phyloP scores from a whole-genome alignment of 2,329 filamentous ascomycete species.

The Hypomyces rosellus region DNA sequence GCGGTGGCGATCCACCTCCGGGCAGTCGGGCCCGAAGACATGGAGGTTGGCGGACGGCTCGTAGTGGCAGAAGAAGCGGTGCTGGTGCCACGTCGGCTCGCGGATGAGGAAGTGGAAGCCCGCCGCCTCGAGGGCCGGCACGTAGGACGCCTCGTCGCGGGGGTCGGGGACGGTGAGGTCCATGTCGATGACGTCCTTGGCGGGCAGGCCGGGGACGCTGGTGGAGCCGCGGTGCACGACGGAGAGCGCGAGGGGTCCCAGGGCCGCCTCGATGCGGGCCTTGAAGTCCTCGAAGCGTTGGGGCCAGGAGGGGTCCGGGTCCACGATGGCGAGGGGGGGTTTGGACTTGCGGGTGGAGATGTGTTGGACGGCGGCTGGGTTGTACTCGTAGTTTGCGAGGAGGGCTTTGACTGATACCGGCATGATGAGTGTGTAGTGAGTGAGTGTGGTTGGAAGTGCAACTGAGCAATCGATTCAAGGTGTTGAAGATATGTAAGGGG shows the following conservation, averaged over 20 bases:
- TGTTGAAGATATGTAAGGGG: no score
- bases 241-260: slow-evolving; percentile 29
- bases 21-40: slow-evolving; percentile 37
- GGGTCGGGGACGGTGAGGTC: slow-evolving; percentile 40
- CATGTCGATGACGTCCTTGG: slow-evolving; percentile 48
- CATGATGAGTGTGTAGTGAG: neutral
- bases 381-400: slow-evolving; percentile 20
- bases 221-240: slow-evolving; percentile 46
- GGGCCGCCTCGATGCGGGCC: slow-evolving; percentile 27
- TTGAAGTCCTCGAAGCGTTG: slow-evolving; percentile 24
- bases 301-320: slow-evolving; percentile 33
- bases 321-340: slow-evolving; percentile 25
- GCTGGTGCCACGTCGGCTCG: slow-evolving; percentile 41
- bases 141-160: slow-evolving; percentile 36
- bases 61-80: slow-evolving; percentile 37
- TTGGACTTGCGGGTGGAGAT: slow-evolving; percentile 20
- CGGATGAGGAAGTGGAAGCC: slow-evolving; percentile 42
- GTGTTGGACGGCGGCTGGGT: slow-evolving; percentile 18
- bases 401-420: slow-evolving; percentile 12
- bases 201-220: slow-evolving; percentile 40
- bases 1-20: slow-evolving; percentile 35
- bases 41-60: slow-evolving; percentile 40
- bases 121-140: slow-evolving; percentile 32
- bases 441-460: no score
- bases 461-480: no score